These are phyloP conservation scores for Eucalyptus brandiana DNA, from an alignment of 345 rosid species.

Conservation along the genomic window DNA sequence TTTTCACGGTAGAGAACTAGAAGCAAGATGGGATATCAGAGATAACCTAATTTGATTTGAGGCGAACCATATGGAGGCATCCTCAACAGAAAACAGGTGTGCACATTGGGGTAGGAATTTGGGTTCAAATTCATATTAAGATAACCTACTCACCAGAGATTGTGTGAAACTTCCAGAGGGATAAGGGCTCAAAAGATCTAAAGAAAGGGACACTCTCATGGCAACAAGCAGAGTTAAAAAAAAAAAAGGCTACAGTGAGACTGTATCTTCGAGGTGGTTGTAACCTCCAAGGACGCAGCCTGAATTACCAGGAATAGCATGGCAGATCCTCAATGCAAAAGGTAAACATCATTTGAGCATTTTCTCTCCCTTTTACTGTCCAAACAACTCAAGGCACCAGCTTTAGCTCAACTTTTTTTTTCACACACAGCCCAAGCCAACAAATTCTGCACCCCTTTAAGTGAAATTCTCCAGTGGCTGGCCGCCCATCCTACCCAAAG, in stretches of 20 bases:
- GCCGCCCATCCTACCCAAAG: not conserved
- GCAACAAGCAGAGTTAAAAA: not conserved
- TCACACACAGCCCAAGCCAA: not conserved
- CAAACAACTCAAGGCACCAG: not conserved
- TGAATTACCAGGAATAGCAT: not conserved
- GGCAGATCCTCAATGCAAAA: not conserved
- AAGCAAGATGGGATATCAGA: not conserved
- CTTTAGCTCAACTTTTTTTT: not conserved
- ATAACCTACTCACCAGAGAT: not conserved
- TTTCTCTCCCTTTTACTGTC: not conserved
- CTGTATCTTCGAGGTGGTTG: not conserved
- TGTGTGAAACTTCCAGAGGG: not conserved
- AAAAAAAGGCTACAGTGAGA: not conserved
- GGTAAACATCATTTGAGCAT: not conserved
- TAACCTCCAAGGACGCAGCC: not conserved
- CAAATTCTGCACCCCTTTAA: not conserved
- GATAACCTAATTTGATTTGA: not conserved
- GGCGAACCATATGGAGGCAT: not conserved
- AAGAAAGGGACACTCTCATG: not conserved
- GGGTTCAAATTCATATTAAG: not conserved
- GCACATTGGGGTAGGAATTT: not conserved
- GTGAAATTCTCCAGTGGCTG: not conserved
- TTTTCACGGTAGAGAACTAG: not conserved
- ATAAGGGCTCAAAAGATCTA: not conserved
- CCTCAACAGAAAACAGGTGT: not conserved